Conservation (phyloP, 768 basidiomycete species). For the Trametes sanguinea region DNA sequence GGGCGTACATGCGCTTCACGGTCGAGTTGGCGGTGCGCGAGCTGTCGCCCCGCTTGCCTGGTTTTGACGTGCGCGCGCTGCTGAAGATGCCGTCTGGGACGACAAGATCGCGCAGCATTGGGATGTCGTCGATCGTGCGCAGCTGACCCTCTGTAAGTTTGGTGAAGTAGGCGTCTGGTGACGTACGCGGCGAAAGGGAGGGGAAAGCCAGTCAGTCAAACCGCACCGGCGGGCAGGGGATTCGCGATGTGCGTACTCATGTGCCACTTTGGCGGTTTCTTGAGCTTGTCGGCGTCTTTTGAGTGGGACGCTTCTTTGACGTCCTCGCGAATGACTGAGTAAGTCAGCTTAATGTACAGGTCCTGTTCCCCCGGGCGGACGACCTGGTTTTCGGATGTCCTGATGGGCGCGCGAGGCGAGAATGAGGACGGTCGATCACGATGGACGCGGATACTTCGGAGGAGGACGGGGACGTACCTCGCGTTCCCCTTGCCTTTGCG, state of each 20-base stretch:
- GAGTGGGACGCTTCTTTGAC: slow-evolving; percentile 37
- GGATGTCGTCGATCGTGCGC: slow-evolving; percentile 69
- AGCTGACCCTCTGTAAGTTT: slow-evolving; percentile 72
- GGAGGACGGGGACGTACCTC: slow-evolving; percentile 26
- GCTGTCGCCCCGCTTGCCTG: slow-evolving; percentile 20
- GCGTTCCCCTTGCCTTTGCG: slow-evolving; percentile 30
- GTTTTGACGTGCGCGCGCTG: slow-evolving; percentile 45
- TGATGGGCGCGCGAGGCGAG: slow-evolving; percentile 20
- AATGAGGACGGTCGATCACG: slow-evolving; percentile 12
- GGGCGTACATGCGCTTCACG: slow-evolving; percentile 42
- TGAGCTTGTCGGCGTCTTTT: slow-evolving; percentile 45
- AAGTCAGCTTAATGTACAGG: slow-evolving; percentile 76
- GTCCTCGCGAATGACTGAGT: slow-evolving; percentile 59
- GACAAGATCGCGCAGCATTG: slow-evolving; percentile 55
- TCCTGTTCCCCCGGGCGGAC: slow-evolving; percentile 37
- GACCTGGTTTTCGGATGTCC: slow-evolving; percentile 44
- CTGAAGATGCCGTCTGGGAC: slow-evolving; percentile 70
- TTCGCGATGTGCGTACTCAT: slow-evolving; percentile 53
- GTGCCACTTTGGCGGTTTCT: slow-evolving; percentile 69
- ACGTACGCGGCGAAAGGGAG: slow-evolving; percentile 17
- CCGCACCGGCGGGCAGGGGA: slow-evolving; percentile 10
- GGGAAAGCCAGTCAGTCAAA: background rate
- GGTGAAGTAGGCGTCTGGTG: slow-evolving; percentile 79
- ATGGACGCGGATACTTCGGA: slow-evolving; percentile 16
- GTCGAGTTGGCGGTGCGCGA: slow-evolving; percentile 27